Base-by-base conservation (phyloP, 257 asterid species). In the Solanum appendiculatum region DNA sequence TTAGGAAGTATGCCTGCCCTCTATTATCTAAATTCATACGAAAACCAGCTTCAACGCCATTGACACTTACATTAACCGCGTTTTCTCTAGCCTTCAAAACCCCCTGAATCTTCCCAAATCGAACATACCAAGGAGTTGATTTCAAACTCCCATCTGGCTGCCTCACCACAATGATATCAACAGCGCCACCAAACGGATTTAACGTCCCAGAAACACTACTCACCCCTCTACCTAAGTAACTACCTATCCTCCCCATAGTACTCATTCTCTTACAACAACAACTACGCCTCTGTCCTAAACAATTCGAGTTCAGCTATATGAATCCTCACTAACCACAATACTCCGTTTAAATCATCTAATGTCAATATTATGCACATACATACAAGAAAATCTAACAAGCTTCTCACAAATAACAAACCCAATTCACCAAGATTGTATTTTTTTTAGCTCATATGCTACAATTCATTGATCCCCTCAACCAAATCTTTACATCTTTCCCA, bases 221-320 rank as follows among this genome's bases (percentile, higher is more conserved):
- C n/a, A 86, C 87, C 15, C 90, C 51, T 72, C 56, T 56, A 87
- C 93, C 89, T 12, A 95, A 91, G 87, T 91, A 94, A 90, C 94
- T 89, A 88, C 98, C 94, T 85, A 95, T 27, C 88, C 89, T 93
- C 91, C 96, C 97, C 89, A 95, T 94, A 77, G 95, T 94, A 91
- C 92, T 93, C 98, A 94, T 90, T 91, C 88, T 72, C 82, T 78
- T 20, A 36, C 54, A n/a, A n/a, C n/a, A 13, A 44, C 39, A 44
- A 44, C n/a, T 78, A 78, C 1, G 39, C n/a, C 8, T 27, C 8
- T 4, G 64, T 44, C 9, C 5, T 9, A 5, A n/a, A 39, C 14
- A 75, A 75, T 51, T 25, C 20, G 2, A 13, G 60, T 5, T 27
- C 64, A 9, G 39, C 63, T 78, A 44, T 27, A 78, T 15, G 37